A percentile compares a stretch with the other conserved stretches of the same genome.
These are phyloP conservation scores for Lachancea sp. DNA, from an alignment of 805 yeast species.

Conservation along the genomic window DNA sequence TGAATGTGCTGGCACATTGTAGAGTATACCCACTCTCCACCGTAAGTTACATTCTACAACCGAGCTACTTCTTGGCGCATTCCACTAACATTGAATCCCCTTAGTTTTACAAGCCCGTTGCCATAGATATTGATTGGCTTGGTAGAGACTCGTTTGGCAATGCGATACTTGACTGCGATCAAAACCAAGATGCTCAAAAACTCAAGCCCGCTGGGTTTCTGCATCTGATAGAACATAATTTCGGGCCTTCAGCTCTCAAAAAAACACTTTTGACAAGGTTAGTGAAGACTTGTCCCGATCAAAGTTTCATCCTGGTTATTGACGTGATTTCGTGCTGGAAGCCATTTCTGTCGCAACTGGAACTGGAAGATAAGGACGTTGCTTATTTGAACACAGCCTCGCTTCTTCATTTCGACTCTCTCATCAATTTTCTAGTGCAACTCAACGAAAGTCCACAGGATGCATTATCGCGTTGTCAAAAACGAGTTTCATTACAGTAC, in stretches of 20 bases:
- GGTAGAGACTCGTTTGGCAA: constrained; percentile 6
- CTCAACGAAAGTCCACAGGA: constrained; percentile 20
- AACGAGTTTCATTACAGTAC: constrained; percentile 1
- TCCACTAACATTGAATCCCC: not conserved
- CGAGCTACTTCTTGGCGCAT: too few species aligned
- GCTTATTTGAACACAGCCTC: constrained; percentile 19
- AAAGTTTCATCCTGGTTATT: constrained; percentile 14
- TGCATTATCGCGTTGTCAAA: constrained; percentile 20
- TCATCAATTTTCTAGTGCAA: constrained; percentile 19
- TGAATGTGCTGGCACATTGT: constrained; percentile 30
- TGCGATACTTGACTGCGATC: constrained; percentile 1
- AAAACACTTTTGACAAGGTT: constrained; percentile 9
- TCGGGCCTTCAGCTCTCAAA: constrained; percentile 18
- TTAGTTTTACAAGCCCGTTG: constrained; percentile 18
- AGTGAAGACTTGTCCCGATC: constrained; percentile 3
- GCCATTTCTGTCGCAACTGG: not conserved
- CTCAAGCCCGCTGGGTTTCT: constrained; percentile 11
- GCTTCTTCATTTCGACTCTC: constrained; percentile 18
- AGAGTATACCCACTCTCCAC: constrained; percentile 24
- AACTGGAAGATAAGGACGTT: constrained; percentile 3
- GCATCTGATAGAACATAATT: constrained; percentile 25
- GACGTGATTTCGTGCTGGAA: constrained; percentile 24
- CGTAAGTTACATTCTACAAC: constrained; percentile 8
- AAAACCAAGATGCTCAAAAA: not conserved
- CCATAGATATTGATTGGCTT: constrained; percentile 4